Percentiles rank a stretch among this genome's conserved stretches.
These are phyloP conservation scores for Penicillium odoratum DNA, from an alignment of 495 filamentous ascomycete genomes.

Conservation along the genomic window DNA sequence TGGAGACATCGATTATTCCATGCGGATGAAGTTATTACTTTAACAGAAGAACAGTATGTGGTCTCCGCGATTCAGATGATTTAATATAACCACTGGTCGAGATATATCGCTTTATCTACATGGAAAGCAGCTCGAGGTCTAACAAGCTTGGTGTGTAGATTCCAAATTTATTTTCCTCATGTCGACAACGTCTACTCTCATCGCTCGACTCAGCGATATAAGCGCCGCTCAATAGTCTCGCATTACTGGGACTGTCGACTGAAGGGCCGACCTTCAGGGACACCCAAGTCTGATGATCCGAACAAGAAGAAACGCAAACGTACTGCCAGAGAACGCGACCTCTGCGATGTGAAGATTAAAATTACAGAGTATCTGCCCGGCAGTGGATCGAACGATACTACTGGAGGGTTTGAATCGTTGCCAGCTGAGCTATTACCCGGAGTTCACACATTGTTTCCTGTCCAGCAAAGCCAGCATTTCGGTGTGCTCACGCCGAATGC, in stretches of 20 bases:
- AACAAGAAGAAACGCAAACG: constrained; percentile 90
- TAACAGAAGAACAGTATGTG: constrained; percentile 80
- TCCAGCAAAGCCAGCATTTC: constrained; percentile 37
- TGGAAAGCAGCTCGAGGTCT: constrained; percentile 1
- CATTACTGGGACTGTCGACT: constrained; percentile 92
- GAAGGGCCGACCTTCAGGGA: constrained; percentile 81
- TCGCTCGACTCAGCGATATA: constrained; percentile 82
- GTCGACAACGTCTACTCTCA: constrained; percentile 92
- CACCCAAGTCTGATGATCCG: constrained; percentile 80
- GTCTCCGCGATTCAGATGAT: background rate
- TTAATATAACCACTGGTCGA: background rate
- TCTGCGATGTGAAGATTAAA: constrained; percentile 92
- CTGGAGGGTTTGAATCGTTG: constrained; percentile 19
- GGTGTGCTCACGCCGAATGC: constrained; percentile 40
- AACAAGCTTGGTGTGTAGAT: constrained; percentile 49
- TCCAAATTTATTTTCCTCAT: constrained; percentile 85
- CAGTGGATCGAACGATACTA: constrained; percentile 30
- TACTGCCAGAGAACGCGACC: constrained; percentile 69
- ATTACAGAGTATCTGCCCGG: constrained; percentile 79
- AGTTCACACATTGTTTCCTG: constrained; percentile 27
- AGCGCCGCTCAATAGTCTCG: constrained; percentile 78
- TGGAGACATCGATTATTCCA: constrained; percentile 80
- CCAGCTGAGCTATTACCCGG: constrained; percentile 29
- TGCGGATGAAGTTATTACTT: constrained; percentile 69
- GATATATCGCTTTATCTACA: background rate